phyloP scores from a whole-genome alignment of 495 filamentous ascomycete genomes.

The Physcia stellaris region DNA sequence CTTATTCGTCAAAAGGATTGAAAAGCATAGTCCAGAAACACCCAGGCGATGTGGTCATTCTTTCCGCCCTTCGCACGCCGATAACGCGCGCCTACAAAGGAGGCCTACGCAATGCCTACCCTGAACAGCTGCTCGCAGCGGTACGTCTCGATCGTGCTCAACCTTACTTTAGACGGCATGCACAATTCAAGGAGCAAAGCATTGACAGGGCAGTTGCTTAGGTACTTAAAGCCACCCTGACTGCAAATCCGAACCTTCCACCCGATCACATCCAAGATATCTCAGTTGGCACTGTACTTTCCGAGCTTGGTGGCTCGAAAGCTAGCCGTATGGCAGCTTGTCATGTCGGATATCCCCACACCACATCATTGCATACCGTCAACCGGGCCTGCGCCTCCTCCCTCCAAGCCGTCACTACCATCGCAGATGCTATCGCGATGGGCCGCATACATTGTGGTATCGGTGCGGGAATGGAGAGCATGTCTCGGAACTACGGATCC shows the following conservation, averaged over 20 bases:
- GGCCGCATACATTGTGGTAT: constrained; percentile 95
- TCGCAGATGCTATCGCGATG: constrained; percentile 74
- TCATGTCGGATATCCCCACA: constrained; percentile 80
- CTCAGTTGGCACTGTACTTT: constrained; percentile 78
- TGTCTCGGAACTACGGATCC: constrained; percentile 68
- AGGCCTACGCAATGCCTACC: constrained; percentile 49
- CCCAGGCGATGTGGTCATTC: constrained; percentile 78
- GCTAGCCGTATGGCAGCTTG: constrained; percentile 89
- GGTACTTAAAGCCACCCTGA: constrained; percentile 68
- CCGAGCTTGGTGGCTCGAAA: constrained; percentile 87
- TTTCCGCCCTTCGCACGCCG: constrained; percentile 79
- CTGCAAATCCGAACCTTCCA: constrained; percentile 75
- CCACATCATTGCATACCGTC: constrained; percentile 64
- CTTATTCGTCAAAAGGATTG: constrained; percentile 42
- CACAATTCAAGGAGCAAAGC: not conserved
- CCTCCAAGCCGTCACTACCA: constrained; percentile 78
- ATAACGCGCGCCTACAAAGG: constrained; percentile 78
- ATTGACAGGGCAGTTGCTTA: no score
- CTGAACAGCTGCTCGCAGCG: not conserved
- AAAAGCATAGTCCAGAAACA: constrained; percentile 67
- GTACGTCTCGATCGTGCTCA: no score
- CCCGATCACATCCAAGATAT: constrained; percentile 79
- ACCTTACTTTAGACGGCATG: not conserved
- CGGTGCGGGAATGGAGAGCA: constrained; percentile 91
- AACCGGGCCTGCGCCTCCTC: constrained; percentile 90